phyloP scores from a whole-genome alignment of 2,329 filamentous ascomycete species.

The Penicillium verrucosum region DNA sequence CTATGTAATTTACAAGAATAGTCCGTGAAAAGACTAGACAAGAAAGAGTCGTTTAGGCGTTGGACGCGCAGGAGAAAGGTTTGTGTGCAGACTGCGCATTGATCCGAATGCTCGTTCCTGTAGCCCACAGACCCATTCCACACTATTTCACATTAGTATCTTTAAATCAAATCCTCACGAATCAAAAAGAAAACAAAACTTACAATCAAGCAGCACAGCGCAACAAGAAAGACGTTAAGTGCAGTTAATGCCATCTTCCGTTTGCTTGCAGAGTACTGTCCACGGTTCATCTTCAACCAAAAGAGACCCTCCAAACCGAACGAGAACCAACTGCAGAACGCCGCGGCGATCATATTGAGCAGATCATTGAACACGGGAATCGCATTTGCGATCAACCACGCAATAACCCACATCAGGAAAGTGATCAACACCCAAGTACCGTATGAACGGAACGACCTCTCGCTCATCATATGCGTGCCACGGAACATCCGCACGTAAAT shows the following conservation, averaged over 20 bases:
- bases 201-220: background rate
- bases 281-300: constrained; percentile 36
- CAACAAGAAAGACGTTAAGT: background rate
- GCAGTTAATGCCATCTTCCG: background rate
- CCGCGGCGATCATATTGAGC: constrained; percentile 54
- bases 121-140: constrained; percentile 26
- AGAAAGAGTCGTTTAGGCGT: background rate
- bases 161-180: background rate
- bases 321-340: constrained; percentile 4
- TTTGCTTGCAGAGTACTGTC: constrained; percentile 21
- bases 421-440: constrained; percentile 59
- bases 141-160: constrained; percentile 13
- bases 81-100: background rate
- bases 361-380: constrained; percentile 67
- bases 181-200: background rate
- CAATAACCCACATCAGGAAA: constrained; percentile 54
- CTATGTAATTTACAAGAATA: background rate
- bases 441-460: constrained; percentile 49
- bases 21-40: background rate
- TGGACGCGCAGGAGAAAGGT: background rate
- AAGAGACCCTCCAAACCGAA: constrained; percentile 22
- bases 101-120: constrained; percentile 9
- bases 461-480: constrained; percentile 53
- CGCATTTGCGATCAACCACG: constrained; percentile 65
- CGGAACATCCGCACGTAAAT: constrained; percentile 63